Evolutionary conservation across 805 yeast species (phyloP).

Genomic region (Sugiyamaella lignohabitans): DNA sequence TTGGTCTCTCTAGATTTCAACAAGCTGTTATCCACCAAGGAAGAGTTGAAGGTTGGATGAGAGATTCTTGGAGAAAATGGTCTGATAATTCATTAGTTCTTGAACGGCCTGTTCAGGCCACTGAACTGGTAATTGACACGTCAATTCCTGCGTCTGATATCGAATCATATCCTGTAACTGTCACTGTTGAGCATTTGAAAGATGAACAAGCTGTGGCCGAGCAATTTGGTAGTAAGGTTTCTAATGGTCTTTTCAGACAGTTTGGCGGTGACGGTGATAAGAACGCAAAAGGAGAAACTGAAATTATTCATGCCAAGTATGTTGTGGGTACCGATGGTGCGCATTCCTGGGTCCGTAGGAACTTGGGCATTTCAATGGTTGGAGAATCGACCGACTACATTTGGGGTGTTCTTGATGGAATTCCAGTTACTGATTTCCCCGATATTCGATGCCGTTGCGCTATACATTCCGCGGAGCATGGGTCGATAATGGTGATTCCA

Average conservation of each 20-base stretch:
- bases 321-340: conserved; percentile 34
- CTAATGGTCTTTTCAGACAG: conserved; percentile 28
- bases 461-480: conserved; percentile 30
- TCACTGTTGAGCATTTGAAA: conserved; percentile 24
- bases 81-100: conserved; percentile 10
- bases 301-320: conserved; percentile 30
- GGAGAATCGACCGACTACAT: conserved; percentile 34
- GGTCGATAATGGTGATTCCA: conserved; percentile 34
- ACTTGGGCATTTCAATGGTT: conserved; percentile 31
- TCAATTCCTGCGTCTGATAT: conserved; percentile 17
- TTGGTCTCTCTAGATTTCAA: conserved; percentile 28
- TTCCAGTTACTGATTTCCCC: conserved; percentile 34
- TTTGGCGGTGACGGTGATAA: conserved; percentile 25
- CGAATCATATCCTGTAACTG: conserved; percentile 22
- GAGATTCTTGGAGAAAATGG: conserved; percentile 23
- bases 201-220: conserved; percentile 16
- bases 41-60: conserved; percentile 28
- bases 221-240: conserved; percentile 20
- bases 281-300: conserved; percentile 10
- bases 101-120: conserved; percentile 18
- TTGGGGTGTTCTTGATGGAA: conserved; percentile 36
- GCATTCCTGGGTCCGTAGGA: conserved; percentile 33
- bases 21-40: conserved; percentile 33
- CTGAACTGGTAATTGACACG: conserved; percentile 14
- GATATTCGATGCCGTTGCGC: conserved; percentile 33